Evolutionary conservation across 129 eudicot genomes (phyloP).

Genomic region (Chrysanthemum makinoi): DNA sequence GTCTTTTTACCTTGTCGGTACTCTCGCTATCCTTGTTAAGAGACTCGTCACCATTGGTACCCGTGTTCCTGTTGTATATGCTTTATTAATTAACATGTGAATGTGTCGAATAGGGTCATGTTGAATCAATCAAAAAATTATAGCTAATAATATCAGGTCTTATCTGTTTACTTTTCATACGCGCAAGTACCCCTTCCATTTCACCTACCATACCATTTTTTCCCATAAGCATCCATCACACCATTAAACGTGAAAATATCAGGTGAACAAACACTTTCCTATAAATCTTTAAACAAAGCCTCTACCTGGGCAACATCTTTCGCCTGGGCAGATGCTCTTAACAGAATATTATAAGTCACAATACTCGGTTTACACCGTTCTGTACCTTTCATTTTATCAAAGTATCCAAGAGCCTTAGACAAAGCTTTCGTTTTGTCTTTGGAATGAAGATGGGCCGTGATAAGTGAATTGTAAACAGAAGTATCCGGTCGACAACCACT

Average conservation of each 20-base stretch:
- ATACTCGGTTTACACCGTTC: constrained; percentile 78
- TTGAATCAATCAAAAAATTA: constrained; percentile 83
- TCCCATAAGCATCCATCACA: constrained; percentile 94
- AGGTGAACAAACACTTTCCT: constrained; percentile 64
- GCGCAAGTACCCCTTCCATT: constrained; percentile 76
- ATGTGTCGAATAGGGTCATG: too few species aligned
- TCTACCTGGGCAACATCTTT: constrained; percentile 65
- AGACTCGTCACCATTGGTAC: too few species aligned
- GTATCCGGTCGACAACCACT: constrained; percentile 94
- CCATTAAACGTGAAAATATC: constrained; percentile 92
- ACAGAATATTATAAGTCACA: constrained; percentile 83
- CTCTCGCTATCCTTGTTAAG: too few species aligned
- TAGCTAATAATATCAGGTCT: constrained; percentile 78
- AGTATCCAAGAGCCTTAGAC: constrained; percentile 70
- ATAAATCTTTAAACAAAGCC: constrained; percentile 67
- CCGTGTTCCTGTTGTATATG: too few species aligned
- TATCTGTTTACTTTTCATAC: constrained; percentile 68
- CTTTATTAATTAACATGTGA: too few species aligned
- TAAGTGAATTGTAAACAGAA: constrained; percentile 85
- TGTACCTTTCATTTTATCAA: constrained; percentile 88
- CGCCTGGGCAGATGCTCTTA: constrained; percentile 87
- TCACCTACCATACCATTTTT: constrained; percentile 85
- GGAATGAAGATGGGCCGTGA: constrained; percentile 86
- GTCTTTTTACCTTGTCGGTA: too few species aligned
- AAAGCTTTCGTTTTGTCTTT: constrained; percentile 77